Evolutionary conservation across 495 filamentous ascomycete genomes (phyloP), one percentile per base, ranked within the genome.

Genomic region (Trichoderma orchidacearum): DNA sequence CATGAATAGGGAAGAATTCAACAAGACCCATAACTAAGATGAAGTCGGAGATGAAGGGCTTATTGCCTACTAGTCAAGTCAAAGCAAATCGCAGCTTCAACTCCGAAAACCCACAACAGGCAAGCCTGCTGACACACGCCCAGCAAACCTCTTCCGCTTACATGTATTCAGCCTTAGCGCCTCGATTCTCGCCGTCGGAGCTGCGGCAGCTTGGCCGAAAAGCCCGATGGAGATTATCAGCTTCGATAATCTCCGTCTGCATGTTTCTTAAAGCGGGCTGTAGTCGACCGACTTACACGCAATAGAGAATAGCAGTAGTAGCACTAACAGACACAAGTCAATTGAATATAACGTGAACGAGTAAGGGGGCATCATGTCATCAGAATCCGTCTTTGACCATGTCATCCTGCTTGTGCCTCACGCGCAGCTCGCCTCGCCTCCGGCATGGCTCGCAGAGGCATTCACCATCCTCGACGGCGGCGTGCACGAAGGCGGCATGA

Each of bases 401-500:
- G 72, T 84, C 51, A 73, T 84, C 60, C 63, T 84, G 60, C 72
- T 82, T 25, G 58, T 84, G 32, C 72, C 80, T 0, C 69, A 73
- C 62, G 41, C 57, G 6, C 59, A 64, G 50, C 64, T 79, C 28
- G 25, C 58, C 15, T 55, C 61, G 27, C 70, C 72, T 1, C 80
- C 79, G 6, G 8, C 61, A 15, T 82, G 72, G 72, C 59, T 83
- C 15, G 72, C 70, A 8, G 57, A 66, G 29, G 65, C 71, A 61
- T 82, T 84, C 66, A 78, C 73, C 58, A 60, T 84, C 53, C 73
- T 72, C 35, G 69, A 76, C 25, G 80, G 80, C 53, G 80, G 79
- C 51, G 66, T 61, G 17, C 74, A 80, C 66, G 67, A 70, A n/a
- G 74, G 76, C 68, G 72, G 66, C 56, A 65, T 65, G 36, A 81